These are phyloP conservation scores for Passalora sequoiae DNA, from an alignment of 2,329 filamentous ascomycete genomes.

Conservation along the genomic window DNA sequence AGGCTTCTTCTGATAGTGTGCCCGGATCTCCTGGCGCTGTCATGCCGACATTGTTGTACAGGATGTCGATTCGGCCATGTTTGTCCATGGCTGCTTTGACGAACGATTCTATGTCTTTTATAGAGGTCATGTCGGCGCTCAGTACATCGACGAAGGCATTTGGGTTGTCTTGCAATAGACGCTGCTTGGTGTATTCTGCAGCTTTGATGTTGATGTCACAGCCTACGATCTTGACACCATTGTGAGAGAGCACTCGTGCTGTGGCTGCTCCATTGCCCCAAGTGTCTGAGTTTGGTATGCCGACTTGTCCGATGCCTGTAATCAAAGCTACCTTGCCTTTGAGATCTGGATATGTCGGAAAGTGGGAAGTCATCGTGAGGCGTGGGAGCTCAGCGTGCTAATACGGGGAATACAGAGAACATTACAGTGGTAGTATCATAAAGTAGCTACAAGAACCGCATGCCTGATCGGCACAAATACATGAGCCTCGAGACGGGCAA, in stretches of 20 bases:
- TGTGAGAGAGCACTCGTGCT: conserved; percentile 44
- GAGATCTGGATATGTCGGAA: conserved; percentile 31
- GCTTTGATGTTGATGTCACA: conserved; percentile 25
- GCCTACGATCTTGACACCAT: conserved; percentile 48
- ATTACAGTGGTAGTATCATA: neutral
- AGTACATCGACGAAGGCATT: conserved; percentile 36
- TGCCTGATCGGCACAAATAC: neutral
- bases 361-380: conserved; percentile 14
- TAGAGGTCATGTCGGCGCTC: conserved; percentile 43
- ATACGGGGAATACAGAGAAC: neutral
- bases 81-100: conserved; percentile 37
- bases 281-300: conserved; percentile 32
- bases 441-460: neutral
- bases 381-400: too few species aligned
- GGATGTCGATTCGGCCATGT: conserved; percentile 46
- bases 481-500: conserved; percentile 13
- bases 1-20: conserved; percentile 44
- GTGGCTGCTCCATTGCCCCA: conserved; percentile 52
- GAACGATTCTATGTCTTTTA: conserved; percentile 46
- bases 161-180: conserved; percentile 34
- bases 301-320: conserved; percentile 43
- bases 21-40: conserved; percentile 42
- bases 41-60: conserved; percentile 50
- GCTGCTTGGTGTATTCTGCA: conserved; percentile 30
- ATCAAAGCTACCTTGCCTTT: conserved; percentile 43